Base-by-base conservation (phyloP, 2,329 filamentous ascomycete genomes). In the Diaporthe humulicola region DNA sequence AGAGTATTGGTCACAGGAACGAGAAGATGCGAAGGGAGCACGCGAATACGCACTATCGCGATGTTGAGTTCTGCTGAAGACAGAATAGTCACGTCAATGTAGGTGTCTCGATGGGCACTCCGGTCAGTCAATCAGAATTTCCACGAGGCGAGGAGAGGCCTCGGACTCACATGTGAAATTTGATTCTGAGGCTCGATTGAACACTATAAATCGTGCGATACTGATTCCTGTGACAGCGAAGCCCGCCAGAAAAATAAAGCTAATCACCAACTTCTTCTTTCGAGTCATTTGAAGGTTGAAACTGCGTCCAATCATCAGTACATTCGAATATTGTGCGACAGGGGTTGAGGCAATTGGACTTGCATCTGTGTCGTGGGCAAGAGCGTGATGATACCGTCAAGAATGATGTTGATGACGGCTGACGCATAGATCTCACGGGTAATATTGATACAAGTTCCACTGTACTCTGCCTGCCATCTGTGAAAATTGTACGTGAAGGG, bases 81-180 rank as follows among this genome's bases (percentile, higher is more conserved):
- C n/a, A 64, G n/a, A 30, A 64, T 64, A 22, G 4, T 45, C 33
- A 45, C 25, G 10, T 22, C 25, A 5, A 33, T 19, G 2, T 22
- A 56, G 2, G 52, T 19, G 17, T 22, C 42, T 48, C 6, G 19
- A 22, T 22, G 19, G 4, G 42, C 17, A 22, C 12, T 48, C 1
- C 22, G 22, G 19, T 48, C 9, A 48, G 42, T 9, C 42, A 3
- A 2, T 9, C 12, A 7, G 42, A 48, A 4, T 22, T 48, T 22
- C 1, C 9, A 22, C 22, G 4, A 6, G 5, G 8, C 14, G 0
- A 14, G 17, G 15, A 12, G 2, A 28, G n/a, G 7, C 9, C 8
- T 6, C 28, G n/a, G 3, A 19, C 38, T 45, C 8, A 64, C 58
- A 30, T 28, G 58, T 30, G 40, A 64, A 64, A 7, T 64, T 64